Base-by-base conservation (phyloP, 2,329 filamentous ascomycete genomes). In the Epichloe baconii region DNA sequence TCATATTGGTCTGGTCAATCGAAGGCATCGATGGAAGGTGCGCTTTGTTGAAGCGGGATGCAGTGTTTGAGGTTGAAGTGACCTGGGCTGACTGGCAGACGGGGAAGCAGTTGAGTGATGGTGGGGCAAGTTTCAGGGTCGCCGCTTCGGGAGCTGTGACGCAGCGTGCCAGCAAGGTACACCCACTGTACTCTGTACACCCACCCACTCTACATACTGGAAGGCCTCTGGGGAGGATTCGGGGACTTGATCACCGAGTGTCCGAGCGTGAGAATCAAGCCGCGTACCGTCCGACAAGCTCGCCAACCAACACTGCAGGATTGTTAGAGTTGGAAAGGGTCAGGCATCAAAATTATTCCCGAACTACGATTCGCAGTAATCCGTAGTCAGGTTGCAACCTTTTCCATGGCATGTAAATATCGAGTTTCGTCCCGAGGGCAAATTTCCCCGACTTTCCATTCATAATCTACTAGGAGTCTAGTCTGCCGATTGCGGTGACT, bases 401-500 rank as follows among this genome's bases (percentile, higher is more conserved):
- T 23, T 35, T 4, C 5, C 17, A 35, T 31, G 41, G 15, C 14
- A 21, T 12, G 26, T 31, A 10, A 17, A 31, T 37, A 44, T 12
- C 11, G 14, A 17, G 35, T 17, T 23, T 23, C 12, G 34, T 26
- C 17, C n/a, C n/a, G 17, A 11, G 14, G 17, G 7, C 36, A 31
- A 17, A 44, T 17, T 21, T 49, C 21, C 36, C 46, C 19, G 35
- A 26, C 5, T 5, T 26, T 47, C 10, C 21, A 35, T 35, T 34
- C 31, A 19, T 15, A 43, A 34, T 42, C 26, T 19, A 42, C 34
- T 3, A 21, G 11, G 15, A 44, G 21, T 23, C 47, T 57, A 58
- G 51, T 57, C 38, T 40, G 55, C 54, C 47, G 57, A 54, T 51
- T 63, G 57, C 48, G 63, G 60, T 23, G 58, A 64, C 58, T 70